Base-by-base conservation (phyloP, 495 filamentous ascomycete species). In the Aspergillus avenaceus region DNA sequence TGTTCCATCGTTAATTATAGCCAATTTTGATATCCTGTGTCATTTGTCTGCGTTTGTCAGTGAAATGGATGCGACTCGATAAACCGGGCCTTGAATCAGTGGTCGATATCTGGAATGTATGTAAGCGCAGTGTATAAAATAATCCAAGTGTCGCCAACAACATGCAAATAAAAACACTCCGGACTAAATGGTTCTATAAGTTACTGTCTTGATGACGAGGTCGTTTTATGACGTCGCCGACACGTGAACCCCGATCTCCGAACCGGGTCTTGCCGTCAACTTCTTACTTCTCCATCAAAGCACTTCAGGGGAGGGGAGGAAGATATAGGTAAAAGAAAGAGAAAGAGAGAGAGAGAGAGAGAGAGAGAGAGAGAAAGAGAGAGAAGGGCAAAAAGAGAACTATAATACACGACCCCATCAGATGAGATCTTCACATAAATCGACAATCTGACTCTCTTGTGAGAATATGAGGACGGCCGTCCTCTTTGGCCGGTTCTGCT, bases 401-500 rank as follows among this genome's bases (percentile, higher is more conserved):
- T n/a, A n/a, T n/a, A n/a, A n/a, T n/a, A n/a, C n/a, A n/a, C n/a
- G n/a, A n/a, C n/a, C n/a, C n/a, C 14, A 47, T 54, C 47, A 38
- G 38, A 53, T 57, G 41, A 53, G 38, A 12, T 0, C 27, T 8
- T 34, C 45, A 18, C n/a, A n/a, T 18, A 27, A 37, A 19, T 21
- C 23, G 18, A 25, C 23, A 53, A 45, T 28, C 40, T 52, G 38
- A 26, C 51, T 27, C 37, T 49, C 51, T 25, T 47, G 52, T 60
- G 61, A 63, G 60, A 75, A 47, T 51, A 83, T 85, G 81, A 79
- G 74, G 78, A 67, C 70, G 70, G 75, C 63, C 60, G 58, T 77
- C 61, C 56, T 70, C 50, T 55, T 79, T 52, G 69, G 79, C 73
- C 78, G 79, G 61, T 72, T 75, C 60, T 82, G 75, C 67, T 64